Conservation (phyloP, 2,329 filamentous ascomycete genomes). For the Curvularia eragrostidis region DNA sequence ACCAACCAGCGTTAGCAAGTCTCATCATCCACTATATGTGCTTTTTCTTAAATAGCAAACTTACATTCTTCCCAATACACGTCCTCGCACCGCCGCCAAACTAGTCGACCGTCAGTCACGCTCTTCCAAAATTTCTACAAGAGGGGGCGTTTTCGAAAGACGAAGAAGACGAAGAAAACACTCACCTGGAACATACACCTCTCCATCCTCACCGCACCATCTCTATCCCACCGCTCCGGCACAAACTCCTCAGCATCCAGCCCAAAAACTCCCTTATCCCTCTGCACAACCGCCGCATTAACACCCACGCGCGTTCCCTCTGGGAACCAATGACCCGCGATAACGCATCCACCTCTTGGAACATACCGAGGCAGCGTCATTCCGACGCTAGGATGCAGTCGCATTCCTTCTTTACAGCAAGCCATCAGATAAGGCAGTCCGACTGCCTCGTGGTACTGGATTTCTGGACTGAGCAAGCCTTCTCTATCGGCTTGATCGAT, state of each 20-base stretch:
- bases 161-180: no score
- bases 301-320: constrained; percentile 75
- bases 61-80: constrained; percentile 12
- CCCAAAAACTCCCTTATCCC: constrained; percentile 70
- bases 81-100: constrained; percentile 6
- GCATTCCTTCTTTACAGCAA: constrained; percentile 76
- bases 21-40: no score
- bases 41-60: background rate
- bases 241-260: constrained; percentile 68
- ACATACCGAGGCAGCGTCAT: constrained; percentile 75
- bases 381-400: constrained; percentile 74
- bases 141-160: no score
- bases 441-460: constrained; percentile 64
- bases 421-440: constrained; percentile 76
- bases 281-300: constrained; percentile 75
- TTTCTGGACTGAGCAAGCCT: constrained; percentile 52
- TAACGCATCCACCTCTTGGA: constrained; percentile 66
- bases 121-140: background rate
- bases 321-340: constrained; percentile 66
- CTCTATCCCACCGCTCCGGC: constrained; percentile 69
- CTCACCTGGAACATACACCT: constrained; percentile 46
- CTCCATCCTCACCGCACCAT: constrained; percentile 65
- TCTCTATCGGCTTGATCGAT: constrained; percentile 62
- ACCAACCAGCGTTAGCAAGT: no score
- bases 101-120: background rate